Conservation (phyloP, 495 filamentous ascomycete species). For the Cudoniella acicularis region DNA sequence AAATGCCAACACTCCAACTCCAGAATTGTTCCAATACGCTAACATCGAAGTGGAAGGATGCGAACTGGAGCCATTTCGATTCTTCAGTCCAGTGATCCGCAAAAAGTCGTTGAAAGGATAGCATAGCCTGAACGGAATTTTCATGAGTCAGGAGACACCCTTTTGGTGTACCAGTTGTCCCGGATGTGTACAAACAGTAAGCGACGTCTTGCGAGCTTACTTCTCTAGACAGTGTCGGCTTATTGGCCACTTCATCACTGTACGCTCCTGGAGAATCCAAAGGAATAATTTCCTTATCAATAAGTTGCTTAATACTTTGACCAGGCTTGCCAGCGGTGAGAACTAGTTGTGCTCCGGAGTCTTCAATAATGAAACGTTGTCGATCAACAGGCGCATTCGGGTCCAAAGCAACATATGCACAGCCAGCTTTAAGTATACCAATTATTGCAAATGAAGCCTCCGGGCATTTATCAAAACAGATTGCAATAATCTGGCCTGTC, state of each 20-base stretch:
- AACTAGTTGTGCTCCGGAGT: constrained; percentile 53
- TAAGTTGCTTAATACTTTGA: constrained; percentile 26
- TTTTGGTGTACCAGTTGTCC: constrained; percentile 78
- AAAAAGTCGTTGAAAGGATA: constrained; percentile 69
- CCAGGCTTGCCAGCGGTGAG: constrained; percentile 36
- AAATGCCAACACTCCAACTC: constrained; percentile 83
- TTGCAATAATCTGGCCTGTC: constrained; percentile 57
- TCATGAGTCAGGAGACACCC: constrained; percentile 73
- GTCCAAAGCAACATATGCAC: constrained; percentile 75
- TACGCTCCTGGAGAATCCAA: constrained; percentile 35
- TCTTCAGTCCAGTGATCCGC: constrained; percentile 58
- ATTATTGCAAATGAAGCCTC: constrained; percentile 75
- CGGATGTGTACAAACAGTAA: constrained; percentile 79
- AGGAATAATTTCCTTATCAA: constrained; percentile 33
- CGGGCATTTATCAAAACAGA: constrained; percentile 78
- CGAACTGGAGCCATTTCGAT: constrained; percentile 82
- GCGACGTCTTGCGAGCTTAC: constrained; percentile 45
- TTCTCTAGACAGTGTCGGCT: constrained; percentile 24
- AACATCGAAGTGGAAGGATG: constrained; percentile 85
- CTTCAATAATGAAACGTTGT: constrained; percentile 61
- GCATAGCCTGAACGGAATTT: constrained; percentile 72
- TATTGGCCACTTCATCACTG: constrained; percentile 20
- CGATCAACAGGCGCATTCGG: constrained; percentile 57
- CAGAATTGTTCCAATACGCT: constrained; percentile 85
- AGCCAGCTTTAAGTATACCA: constrained; percentile 78